phyloP scores from a whole-genome alignment of 2,329 filamentous ascomycete species.

The Stagonosporopsis chrysanthemi region DNA sequence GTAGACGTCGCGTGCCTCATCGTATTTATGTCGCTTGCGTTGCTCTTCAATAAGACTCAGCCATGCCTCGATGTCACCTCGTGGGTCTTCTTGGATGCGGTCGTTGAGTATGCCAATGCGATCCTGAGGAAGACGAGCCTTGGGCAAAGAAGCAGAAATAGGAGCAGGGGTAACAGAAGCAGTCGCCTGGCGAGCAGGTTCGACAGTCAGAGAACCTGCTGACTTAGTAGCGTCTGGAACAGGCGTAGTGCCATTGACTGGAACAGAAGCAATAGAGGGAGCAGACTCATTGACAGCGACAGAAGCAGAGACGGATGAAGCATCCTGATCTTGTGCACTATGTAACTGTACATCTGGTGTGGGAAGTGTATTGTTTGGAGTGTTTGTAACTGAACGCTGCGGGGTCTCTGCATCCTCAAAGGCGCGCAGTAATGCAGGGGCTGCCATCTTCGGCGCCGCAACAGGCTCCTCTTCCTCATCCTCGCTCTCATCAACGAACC shows the following conservation, averaged over 20 bases:
- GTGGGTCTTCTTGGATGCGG: constrained; percentile 88
- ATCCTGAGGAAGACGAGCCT: constrained; percentile 72
- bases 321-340: constrained; percentile 62
- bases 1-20: constrained; percentile 81
- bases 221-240: constrained; percentile 48
- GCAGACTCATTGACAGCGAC: constrained; percentile 53
- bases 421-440: constrained; percentile 58
- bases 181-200: constrained; percentile 49
- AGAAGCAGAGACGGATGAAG: constrained; percentile 49
- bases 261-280: constrained; percentile 60
- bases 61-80: constrained; percentile 93
- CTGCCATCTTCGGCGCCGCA: constrained; percentile 58
- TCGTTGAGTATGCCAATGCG: constrained; percentile 83
- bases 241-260: constrained; percentile 54
- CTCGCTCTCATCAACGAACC: constrained; percentile 70
- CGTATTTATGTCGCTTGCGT: constrained; percentile 79
- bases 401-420: constrained; percentile 58
- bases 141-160: constrained; percentile 45
- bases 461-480: constrained; percentile 60
- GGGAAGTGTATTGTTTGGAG: constrained; percentile 62
- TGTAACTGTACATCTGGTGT: constrained; percentile 68
- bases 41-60: constrained; percentile 84
- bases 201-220: constrained; percentile 39
- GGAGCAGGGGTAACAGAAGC: constrained; percentile 48
- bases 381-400: constrained; percentile 63